Conservation (phyloP, 2,329 filamentous ascomycete species). For the Epichloe elymi region DNA sequence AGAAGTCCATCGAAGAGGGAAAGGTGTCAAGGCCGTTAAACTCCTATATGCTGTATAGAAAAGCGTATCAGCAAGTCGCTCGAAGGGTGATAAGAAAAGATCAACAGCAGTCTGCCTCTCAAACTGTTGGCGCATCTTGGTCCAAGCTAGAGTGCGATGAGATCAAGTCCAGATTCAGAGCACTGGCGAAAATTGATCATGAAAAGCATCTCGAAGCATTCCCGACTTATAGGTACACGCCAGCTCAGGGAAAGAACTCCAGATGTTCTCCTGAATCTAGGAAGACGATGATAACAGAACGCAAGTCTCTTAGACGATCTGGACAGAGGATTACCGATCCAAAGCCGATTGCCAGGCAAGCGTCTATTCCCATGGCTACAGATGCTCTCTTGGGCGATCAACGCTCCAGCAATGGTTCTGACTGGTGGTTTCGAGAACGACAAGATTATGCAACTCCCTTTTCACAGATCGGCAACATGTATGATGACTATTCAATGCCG, state of each 20-base stretch:
- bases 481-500: background rate
- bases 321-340: background rate
- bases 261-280: conserved; percentile 8
- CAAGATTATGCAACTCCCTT: background rate
- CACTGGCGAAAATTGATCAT: conserved; percentile 67
- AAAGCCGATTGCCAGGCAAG: background rate
- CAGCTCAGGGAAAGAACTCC: conserved; percentile 48
- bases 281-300: conserved; percentile 8
- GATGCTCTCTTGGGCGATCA: background rate
- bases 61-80: conserved; percentile 79
- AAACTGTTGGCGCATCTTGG: conserved; percentile 81
- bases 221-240: conserved; percentile 88
- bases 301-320: conserved; percentile 31
- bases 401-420: background rate
- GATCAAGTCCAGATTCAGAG: conserved; percentile 62
- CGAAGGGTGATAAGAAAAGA: conserved; percentile 67
- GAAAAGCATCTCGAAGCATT: conserved; percentile 76
- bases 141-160: conserved; percentile 55
- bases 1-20: conserved; percentile 16
- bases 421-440: background rate
- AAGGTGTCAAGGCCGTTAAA: conserved; percentile 76
- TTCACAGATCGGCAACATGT: background rate
- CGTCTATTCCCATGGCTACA: background rate
- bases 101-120: conserved; percentile 88
- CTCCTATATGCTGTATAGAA: conserved; percentile 95